Percentiles rank a stretch among this genome's conserved stretches.
phyloP scores from a whole-genome alignment of 2,329 filamentous ascomycete species.

The Cryphonectria nitschkei region DNA sequence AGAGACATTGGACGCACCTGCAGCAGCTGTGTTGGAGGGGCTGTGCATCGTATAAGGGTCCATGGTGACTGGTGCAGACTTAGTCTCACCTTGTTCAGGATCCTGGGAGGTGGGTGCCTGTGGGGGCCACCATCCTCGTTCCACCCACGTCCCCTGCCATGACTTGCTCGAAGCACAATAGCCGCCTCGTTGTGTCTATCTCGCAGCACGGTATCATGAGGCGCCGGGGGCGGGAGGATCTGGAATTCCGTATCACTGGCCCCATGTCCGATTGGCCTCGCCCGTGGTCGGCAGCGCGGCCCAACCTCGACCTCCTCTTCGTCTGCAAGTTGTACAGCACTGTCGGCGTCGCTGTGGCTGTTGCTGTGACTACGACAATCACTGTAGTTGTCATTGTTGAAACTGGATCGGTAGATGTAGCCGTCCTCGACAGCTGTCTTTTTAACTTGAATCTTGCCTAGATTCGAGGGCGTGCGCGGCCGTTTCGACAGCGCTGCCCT shows the following conservation, averaged over 20 bases:
- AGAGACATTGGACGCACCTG: constrained; percentile 18
- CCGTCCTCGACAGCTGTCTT: constrained; percentile 14
- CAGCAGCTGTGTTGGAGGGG: constrained; percentile 4
- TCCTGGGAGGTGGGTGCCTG: constrained; percentile 2
- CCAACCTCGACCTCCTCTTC: constrained; percentile 12
- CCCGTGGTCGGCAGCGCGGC: constrained; percentile 2
- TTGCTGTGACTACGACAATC: background rate
- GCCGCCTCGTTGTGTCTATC: background rate
- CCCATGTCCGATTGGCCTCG: background rate
- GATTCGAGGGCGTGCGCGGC: constrained; percentile 3
- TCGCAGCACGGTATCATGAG: background rate
- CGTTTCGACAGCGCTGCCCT: background rate
- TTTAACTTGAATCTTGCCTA: constrained; percentile 7
- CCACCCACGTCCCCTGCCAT: background rate
- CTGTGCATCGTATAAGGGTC: background rate
- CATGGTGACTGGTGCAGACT: background rate
- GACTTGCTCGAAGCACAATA: background rate
- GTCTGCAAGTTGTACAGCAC: background rate
- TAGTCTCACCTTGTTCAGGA: constrained; percentile 23
- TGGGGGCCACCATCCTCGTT: constrained; percentile 6
- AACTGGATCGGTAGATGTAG: background rate
- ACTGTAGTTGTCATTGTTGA: background rate
- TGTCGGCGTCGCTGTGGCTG: constrained; percentile 9
- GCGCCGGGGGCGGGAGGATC: background rate
- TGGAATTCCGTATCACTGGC: background rate